These are phyloP conservation scores for Smallanthus sonchifolius DNA, from an alignment of 129 eudicot genomes.

Conservation along the genomic window DNA sequence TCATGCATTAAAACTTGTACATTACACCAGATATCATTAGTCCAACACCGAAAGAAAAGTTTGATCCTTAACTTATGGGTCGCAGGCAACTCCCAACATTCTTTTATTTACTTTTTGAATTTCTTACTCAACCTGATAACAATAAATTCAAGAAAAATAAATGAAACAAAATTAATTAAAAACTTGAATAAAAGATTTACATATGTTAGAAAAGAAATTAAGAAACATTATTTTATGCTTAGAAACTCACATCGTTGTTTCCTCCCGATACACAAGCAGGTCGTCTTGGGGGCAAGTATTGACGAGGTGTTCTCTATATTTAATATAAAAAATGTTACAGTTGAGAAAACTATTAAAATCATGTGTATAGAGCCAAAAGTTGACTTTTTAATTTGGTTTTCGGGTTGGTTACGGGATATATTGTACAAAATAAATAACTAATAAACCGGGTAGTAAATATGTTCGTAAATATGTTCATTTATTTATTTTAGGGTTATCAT, in stretches of 20 bases:
- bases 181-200: background rate
- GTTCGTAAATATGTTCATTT: no score
- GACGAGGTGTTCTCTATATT: slow-evolving; percentile 78
- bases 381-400: no score
- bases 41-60: slow-evolving; percentile 14
- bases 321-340: background rate
- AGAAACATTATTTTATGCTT: background rate
- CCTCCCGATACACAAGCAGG: slow-evolving; percentile 71
- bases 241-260: slow-evolving; percentile 31
- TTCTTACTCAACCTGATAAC: slow-evolving; percentile 31
- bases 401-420: no score
- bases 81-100: slow-evolving; percentile 11
- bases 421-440: no score
- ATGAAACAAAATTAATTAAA: background rate
- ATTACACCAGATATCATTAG: slow-evolving; percentile 10
- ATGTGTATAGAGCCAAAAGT: no score
- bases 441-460: no score
- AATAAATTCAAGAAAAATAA: background rate
- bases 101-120: slow-evolving; percentile 12
- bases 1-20: slow-evolving; percentile 19
- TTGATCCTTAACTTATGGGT: slow-evolving; percentile 10
- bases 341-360: no score
- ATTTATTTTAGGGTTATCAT: no score
- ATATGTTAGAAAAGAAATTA: background rate
- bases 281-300: slow-evolving; percentile 78